phyloP scores from a whole-genome alignment of 345 rosid species.

The Populus tremula region DNA sequence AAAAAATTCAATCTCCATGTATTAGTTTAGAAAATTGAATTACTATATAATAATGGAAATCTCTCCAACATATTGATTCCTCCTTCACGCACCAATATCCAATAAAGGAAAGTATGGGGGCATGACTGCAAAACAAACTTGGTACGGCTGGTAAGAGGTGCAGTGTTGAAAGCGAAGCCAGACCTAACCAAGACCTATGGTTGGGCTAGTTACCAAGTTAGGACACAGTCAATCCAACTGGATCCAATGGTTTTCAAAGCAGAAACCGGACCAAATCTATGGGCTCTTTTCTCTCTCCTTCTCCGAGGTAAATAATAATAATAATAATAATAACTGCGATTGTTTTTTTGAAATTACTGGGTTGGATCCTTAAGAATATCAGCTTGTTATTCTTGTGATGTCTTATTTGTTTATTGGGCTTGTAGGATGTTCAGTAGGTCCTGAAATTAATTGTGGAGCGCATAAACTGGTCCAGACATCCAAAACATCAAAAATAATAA shows the following conservation, averaged over 20 bases:
- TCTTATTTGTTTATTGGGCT: no score
- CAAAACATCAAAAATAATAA: no score
- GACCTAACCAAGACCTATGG: slow-evolving; percentile 7
- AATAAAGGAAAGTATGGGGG: neutral
- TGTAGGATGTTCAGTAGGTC: no score
- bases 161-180: neutral
- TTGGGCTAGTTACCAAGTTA: slow-evolving; percentile 2
- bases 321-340: no score
- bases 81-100: neutral
- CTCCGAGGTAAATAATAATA: no score
- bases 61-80: neutral
- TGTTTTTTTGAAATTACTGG: no score
- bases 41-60: neutral
- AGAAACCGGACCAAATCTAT: slow-evolving; percentile 19
- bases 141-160: no score
- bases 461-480: no score
- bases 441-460: no score
- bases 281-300: slow-evolving; percentile 15
- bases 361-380: no score
- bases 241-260: slow-evolving; percentile 27
- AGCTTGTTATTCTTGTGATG: no score
- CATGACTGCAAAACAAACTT: neutral
- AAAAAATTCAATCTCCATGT: neutral
- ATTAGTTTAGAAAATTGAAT: neutral
- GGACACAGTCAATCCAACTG: neutral